A percentile compares a stretch with the other conserved stretches of the same genome.
Evolutionary conservation across 192 early-diverging fungal species (phyloP).

Genomic region (Jimgerdemannia flammicorona): DNA sequence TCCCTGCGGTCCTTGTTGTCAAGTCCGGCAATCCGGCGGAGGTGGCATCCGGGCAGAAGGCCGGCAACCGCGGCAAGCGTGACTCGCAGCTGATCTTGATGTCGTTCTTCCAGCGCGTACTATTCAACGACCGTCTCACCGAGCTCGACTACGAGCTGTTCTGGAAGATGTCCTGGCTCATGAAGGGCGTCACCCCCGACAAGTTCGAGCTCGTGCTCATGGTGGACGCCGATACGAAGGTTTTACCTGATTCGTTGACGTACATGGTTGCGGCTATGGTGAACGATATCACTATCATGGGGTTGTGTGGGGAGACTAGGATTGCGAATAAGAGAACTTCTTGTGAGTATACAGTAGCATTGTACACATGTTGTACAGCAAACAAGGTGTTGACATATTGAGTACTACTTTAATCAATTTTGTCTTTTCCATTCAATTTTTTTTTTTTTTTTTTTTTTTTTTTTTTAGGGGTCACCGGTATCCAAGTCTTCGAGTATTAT

Average conservation of each 20-base stretch:
- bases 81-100: constrained; percentile 97
- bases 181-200: constrained; percentile 88
- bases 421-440: not conserved
- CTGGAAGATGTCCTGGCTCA: constrained; percentile 64
- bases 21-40: constrained; percentile 73
- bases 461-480: constrained; percentile 78
- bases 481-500: constrained; percentile 98
- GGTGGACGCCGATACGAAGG: constrained; percentile 91
- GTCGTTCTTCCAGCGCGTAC: constrained; percentile 81
- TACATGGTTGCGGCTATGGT: constrained; percentile 91
- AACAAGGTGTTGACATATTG: not conserved
- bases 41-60: constrained; percentile 56
- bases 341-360: constrained; percentile 54
- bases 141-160: constrained; percentile 92
- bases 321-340: constrained; percentile 90
- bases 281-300: constrained; percentile 90
- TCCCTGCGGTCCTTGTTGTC: constrained; percentile 65
- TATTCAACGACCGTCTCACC: constrained; percentile 84
- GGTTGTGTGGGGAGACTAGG: constrained; percentile 95
- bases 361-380: constrained; percentile 61
- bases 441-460: too few relatives aligned
- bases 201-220: constrained; percentile 73
- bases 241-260: constrained; percentile 71
- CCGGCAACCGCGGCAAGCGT: constrained; percentile 94
- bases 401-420: not conserved